Evolutionary conservation across 441 rosid species (phyloP).

Genomic region (Populus hybrid): DNA sequence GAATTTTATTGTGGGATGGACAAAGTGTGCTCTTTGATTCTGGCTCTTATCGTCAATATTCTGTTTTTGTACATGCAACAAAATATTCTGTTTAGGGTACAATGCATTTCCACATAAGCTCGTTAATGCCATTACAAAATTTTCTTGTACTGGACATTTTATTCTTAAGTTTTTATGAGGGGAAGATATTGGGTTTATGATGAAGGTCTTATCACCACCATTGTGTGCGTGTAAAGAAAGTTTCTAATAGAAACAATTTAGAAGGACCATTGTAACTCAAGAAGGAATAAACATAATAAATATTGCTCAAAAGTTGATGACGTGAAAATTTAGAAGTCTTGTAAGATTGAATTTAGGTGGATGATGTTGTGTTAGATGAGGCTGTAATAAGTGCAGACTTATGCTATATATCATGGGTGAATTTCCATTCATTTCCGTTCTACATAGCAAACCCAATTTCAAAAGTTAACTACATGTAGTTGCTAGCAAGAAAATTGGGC

Average conservation of each 20-base stretch:
- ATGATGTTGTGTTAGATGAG: neutral
- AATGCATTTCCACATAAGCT: neutral
- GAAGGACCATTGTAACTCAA: neutral
- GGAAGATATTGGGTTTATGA: neutral
- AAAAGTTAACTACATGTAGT: no score
- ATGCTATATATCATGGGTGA: neutral
- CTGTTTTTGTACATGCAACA: slow-evolving; percentile 5
- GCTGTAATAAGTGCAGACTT: neutral
- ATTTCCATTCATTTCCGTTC: neutral
- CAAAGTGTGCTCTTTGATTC: slow-evolving; percentile 16
- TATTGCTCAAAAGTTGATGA: neutral
- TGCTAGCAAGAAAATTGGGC: no score
- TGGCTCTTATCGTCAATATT: neutral
- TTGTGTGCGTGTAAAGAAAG: neutral
- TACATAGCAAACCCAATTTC: neutral
- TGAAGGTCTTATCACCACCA: neutral
- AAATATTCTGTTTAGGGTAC: neutral
- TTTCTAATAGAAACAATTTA: neutral
- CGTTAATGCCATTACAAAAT: neutral
- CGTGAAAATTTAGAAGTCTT: neutral
- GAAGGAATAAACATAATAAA: neutral
- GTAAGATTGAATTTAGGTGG: neutral
- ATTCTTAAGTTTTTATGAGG: neutral
- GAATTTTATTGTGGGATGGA: slow-evolving; percentile 12
- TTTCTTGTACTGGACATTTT: neutral